phyloP scores from a whole-genome alignment of 2,329 filamentous ascomycete genomes.

The Alternaria sp. region DNA sequence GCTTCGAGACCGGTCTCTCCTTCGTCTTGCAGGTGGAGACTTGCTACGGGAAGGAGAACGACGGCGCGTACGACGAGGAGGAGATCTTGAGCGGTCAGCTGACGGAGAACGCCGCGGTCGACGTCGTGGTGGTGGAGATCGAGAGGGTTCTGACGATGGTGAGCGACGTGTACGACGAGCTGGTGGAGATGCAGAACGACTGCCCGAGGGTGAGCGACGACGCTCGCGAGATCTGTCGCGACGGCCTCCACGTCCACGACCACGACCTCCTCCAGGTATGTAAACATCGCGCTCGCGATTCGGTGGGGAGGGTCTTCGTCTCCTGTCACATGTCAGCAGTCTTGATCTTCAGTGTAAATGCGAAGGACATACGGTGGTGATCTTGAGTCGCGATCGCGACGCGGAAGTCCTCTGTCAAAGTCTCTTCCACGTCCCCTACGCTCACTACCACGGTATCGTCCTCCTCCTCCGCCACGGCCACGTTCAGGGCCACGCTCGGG shows the following conservation, averaged over 20 bases:
- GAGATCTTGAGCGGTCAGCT: constrained; percentile 40
- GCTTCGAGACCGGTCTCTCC: constrained; percentile 39
- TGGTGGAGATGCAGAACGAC: constrained; percentile 17
- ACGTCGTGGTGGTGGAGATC: constrained; percentile 35
- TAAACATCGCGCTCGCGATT: constrained; percentile 64
- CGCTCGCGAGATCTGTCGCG: constrained; percentile 43
- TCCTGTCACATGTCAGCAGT: constrained; percentile 44
- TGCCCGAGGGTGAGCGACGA: constrained; percentile 43
- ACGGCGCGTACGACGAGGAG: constrained; percentile 27
- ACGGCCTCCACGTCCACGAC: constrained; percentile 45
- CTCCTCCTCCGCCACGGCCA: constrained; percentile 53
- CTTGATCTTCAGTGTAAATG: neutral
- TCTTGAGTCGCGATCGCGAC: constrained; percentile 56
- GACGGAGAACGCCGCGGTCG: constrained; percentile 36
- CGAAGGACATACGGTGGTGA: constrained; percentile 53
- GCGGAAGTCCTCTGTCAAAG: constrained; percentile 55
- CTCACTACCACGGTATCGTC: constrained; percentile 55
- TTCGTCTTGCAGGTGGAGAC: constrained; percentile 25
- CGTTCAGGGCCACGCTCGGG: constrained; percentile 52
- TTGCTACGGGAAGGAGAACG: constrained; percentile 21
- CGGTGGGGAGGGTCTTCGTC: constrained; percentile 54
- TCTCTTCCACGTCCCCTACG: constrained; percentile 51
- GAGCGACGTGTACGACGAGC: constrained; percentile 16
- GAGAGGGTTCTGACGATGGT: constrained; percentile 25
- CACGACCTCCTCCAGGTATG: constrained; percentile 55